phyloP scores from a whole-genome alignment of 768 basidiomycete genomes.

The Mycena pura region DNA sequence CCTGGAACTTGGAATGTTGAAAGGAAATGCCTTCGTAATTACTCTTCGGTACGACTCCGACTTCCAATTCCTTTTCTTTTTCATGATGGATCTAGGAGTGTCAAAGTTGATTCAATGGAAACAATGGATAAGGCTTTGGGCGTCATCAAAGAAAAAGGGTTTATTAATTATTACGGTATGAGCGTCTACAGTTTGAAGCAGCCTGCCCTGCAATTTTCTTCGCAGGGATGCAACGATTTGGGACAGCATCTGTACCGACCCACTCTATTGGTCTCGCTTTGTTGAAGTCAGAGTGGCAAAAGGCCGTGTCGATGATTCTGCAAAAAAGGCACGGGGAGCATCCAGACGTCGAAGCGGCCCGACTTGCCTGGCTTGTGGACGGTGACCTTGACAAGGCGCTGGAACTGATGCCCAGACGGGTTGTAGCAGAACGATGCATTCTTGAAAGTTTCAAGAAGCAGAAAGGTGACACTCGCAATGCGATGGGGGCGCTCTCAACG shows the following conservation, averaged over 20 bases:
- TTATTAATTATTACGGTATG: constrained; percentile 97
- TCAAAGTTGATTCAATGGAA: constrained; percentile 77
- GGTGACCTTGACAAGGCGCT: constrained; percentile 82
- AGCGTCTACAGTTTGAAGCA: not conserved
- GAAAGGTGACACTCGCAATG: constrained; percentile 78
- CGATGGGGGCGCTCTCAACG: constrained; percentile 86
- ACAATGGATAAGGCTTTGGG: constrained; percentile 78
- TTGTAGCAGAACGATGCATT: constrained; percentile 92
- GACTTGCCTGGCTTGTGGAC: constrained; percentile 90
- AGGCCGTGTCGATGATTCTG: constrained; percentile 83
- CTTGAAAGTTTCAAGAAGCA: constrained; percentile 89
- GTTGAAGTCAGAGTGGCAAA: constrained; percentile 88
- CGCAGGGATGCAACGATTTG: constrained; percentile 97
- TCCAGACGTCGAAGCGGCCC: constrained; percentile 84
- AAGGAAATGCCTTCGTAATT: constrained; percentile 95
- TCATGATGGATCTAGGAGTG: constrained; percentile 63
- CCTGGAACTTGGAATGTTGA: constrained; percentile 93
- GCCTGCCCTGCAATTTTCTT: constrained; percentile 16
- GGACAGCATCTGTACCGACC: constrained; percentile 94
- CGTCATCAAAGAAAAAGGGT: constrained; percentile 83
- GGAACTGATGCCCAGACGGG: constrained; percentile 85
- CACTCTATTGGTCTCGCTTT: constrained; percentile 93
- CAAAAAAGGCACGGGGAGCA: constrained; percentile 89
- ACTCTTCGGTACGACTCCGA: constrained; percentile 74
- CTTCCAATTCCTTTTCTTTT: not conserved